Evolutionary conservation across 2,329 filamentous ascomycete species (phyloP), one percentile per base, ranked within the genome.

Genomic region (Curvularia lunata): DNA sequence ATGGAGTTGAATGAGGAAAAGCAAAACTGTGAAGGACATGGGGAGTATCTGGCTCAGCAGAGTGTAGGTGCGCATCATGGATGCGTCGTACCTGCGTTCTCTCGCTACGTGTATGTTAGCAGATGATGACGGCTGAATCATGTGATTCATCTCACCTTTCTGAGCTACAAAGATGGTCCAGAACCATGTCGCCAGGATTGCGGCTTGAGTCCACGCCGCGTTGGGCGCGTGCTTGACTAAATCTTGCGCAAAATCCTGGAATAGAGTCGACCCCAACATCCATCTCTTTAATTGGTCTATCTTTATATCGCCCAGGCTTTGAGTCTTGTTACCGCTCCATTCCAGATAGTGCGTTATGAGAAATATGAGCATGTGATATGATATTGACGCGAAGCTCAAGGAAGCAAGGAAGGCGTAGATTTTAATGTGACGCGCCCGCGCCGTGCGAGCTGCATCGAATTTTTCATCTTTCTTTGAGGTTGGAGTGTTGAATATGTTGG

Each of bases 321-420:
- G 19, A 6, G 21, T 51, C 18, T 60, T 50, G 3, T 45, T 46
- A 4, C 58, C 52, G 19, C 43, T 66, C 72, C 72, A 75, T 19
- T 58, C 34, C 1, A 58, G 25, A n/a, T 68, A 71, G 3, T 70
- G 71, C 3, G 48, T 52, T 13, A 72, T 56, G 3, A 75, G 61
- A 47, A 75, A 75, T 34, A 60, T 64, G 16, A 71, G 65, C 72
- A 76, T 75, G 47, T 74, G 61, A 43, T 67, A 73, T 0, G 70
- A 71, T 1, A 75, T 52, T 1, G 63, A 64, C 3, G 62, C 60
- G 52, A 76, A 75, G 51, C 66, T 71, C 27, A 72, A 48, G 1
- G 65, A 61, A 2, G 70, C 68, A 5, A 75, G 58, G 25, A 65
- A 59, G 5, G 65, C 56, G 51, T 74, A 73, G 40, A 71, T 67